phyloP scores from a whole-genome alignment of 257 asterid species.

The Rhazya stricta region DNA sequence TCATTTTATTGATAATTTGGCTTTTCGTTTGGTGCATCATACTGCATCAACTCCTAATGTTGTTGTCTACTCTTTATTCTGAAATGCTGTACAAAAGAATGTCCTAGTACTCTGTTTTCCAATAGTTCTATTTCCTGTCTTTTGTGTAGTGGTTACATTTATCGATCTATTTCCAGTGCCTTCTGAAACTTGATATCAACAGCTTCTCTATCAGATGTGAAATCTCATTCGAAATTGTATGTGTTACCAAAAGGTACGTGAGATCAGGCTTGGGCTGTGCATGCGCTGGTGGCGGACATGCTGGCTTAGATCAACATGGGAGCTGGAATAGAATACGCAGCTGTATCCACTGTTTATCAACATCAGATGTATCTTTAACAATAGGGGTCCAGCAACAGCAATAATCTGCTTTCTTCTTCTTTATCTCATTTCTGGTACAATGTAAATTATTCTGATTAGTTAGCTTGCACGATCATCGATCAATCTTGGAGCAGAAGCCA shows the following conservation, averaged over 20 bases:
- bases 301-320: not conserved
- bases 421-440: too few relatives aligned
- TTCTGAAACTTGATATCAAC: not conserved
- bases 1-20: not conserved
- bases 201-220: not conserved
- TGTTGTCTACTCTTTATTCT: not conserved
- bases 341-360: not conserved
- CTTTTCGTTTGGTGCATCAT: not conserved
- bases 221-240: too few relatives aligned
- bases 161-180: not conserved
- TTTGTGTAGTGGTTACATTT: not conserved
- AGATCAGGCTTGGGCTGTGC: not conserved
- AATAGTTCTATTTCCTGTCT: not conserved
- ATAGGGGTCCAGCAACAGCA: too few relatives aligned
- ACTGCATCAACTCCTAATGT: not conserved
- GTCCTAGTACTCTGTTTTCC: too few relatives aligned
- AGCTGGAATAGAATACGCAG: not conserved
- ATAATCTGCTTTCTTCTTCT: too few relatives aligned
- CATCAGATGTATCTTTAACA: not conserved
- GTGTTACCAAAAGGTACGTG: not conserved
- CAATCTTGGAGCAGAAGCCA: too few relatives aligned
- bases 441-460: not conserved
- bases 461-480: too few relatives aligned
- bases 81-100: not conserved
- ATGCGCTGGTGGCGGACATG: not conserved